Conservation (phyloP, 2,329 filamentous ascomycete genomes). For the Plenodomus tracheiphilus region DNA sequence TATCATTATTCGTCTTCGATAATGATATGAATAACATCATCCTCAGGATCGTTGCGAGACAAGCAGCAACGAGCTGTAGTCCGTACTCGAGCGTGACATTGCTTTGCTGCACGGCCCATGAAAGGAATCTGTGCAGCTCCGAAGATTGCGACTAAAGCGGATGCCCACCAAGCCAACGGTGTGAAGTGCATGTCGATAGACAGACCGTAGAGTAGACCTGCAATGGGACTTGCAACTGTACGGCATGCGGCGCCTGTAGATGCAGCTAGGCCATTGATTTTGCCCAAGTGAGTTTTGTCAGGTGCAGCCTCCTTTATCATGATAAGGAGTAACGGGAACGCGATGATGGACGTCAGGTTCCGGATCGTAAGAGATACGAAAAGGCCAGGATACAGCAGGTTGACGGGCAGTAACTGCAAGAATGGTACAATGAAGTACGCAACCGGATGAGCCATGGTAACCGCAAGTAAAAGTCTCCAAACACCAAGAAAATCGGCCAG, state of each 20-base stretch:
- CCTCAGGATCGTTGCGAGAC: constrained; percentile 16
- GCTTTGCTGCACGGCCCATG: constrained; percentile 53
- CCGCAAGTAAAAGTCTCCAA: constrained; percentile 67
- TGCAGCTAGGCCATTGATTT: constrained; percentile 73
- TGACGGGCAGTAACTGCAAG: constrained; percentile 60
- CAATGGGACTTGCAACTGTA: constrained; percentile 70
- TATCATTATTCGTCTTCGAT: constrained; percentile 24
- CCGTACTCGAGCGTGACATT: constrained; percentile 32
- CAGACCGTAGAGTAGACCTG: constrained; percentile 67
- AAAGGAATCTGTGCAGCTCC: constrained; percentile 62
- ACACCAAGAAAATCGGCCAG: constrained; percentile 67
- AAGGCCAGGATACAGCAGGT: constrained; percentile 62
- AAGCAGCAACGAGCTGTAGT: constrained; percentile 25
- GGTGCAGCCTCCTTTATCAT: constrained; percentile 73
- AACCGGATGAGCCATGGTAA: constrained; percentile 67
- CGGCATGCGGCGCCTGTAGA: constrained; percentile 71
- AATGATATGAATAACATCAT: constrained; percentile 29
- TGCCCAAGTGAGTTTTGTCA: constrained; percentile 64
- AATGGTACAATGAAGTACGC: constrained; percentile 72
- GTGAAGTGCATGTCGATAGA: constrained; percentile 62
- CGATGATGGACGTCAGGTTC: constrained; percentile 69
- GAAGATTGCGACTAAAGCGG: constrained; percentile 58
- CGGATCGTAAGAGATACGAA: constrained; percentile 68
- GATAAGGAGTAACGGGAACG: constrained; percentile 70
- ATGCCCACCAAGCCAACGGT: constrained; percentile 66